Evolutionary conservation across 2,329 filamentous ascomycete genomes (phyloP).

Genomic region (Mariannaea elegans): DNA sequence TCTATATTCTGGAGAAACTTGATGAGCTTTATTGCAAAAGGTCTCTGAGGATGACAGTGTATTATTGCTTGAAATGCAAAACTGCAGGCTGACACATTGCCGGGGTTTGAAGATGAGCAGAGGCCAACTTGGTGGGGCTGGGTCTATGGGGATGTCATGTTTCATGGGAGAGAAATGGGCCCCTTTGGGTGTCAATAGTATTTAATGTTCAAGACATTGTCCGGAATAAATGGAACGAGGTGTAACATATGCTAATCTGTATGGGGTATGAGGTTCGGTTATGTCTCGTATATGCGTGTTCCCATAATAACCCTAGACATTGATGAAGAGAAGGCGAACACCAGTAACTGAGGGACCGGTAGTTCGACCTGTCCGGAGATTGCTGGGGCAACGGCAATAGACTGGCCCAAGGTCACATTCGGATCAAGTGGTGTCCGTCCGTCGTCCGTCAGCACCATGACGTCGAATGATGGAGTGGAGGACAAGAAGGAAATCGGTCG

Average conservation of each 20-base stretch:
- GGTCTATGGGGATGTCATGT: not conserved
- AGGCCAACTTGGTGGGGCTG: not conserved
- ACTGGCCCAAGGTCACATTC: not conserved
- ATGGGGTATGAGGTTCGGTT: not conserved
- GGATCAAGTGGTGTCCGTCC: not conserved
- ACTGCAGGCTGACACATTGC: no score
- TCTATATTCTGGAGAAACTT: no score
- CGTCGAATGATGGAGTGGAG: not conserved
- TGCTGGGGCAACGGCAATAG: conserved; percentile 9
- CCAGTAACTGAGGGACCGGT: not conserved
- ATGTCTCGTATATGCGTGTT: not conserved
- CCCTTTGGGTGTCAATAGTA: not conserved
- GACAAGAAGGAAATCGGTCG: not conserved
- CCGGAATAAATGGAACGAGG: not conserved
- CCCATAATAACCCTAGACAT: not conserved
- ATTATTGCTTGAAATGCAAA: no score
- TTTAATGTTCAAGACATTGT: not conserved
- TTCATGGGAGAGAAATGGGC: not conserved
- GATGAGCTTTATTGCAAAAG: no score
- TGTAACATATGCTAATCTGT: not conserved
- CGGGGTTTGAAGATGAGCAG: no score
- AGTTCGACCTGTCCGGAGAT: conserved; percentile 5
- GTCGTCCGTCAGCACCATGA: not conserved
- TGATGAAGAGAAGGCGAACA: not conserved
- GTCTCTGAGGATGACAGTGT: no score